Base-by-base conservation (phyloP, 1,284 basidiomycete species). In the Cryptococcus floricola region DNA sequence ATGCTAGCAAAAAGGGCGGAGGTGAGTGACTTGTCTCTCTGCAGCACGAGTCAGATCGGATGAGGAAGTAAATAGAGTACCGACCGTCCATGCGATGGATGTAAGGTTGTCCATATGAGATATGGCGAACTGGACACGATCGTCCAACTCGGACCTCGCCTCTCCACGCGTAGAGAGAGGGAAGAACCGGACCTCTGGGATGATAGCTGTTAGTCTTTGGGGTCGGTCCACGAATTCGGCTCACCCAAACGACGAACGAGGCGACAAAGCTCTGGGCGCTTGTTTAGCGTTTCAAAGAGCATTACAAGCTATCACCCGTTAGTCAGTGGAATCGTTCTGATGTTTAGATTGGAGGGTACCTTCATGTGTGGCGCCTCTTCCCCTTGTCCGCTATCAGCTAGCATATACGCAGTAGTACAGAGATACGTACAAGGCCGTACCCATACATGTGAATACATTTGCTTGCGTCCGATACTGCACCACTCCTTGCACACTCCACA, bases 181-280 rank as follows among this genome's bases (percentile, higher is more conserved):
- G 55, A 70, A 77, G 59, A 73, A 76, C 9, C 73, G 62, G 2
- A 76, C 64, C 37, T 75, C 74, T 76, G n/a, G 19, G 54, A 48
- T 39, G 3, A 28, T 1, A 42, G 23, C 34, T 41, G n/a, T 6
- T 25, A 25, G n/a, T 16, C 14, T 49, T 50, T 2, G 27, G 27
- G 10, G 18, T 23, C 7, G 18, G 16, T 10, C 18, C 6, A 18
- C 16, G 5, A 31, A 27, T 4, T 37, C 27, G 18, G 48, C 69
- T 45, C 39, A 75, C 75, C 74, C 10, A 77, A 62, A 19, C 59
- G 58, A 18, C 60, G 58, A 1, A 76, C 67, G 16, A 71, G 39
- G 19, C 48, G 53, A 45, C 74, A 74, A 2, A 76, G 54, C 9
- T 68, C 66, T 0, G 69, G 59, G 16, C 58, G 42, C 6, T 50